These are phyloP conservation scores for Usnea hakonensis DNA, from an alignment of 495 filamentous ascomycete genomes.

Conservation along the genomic window DNA sequence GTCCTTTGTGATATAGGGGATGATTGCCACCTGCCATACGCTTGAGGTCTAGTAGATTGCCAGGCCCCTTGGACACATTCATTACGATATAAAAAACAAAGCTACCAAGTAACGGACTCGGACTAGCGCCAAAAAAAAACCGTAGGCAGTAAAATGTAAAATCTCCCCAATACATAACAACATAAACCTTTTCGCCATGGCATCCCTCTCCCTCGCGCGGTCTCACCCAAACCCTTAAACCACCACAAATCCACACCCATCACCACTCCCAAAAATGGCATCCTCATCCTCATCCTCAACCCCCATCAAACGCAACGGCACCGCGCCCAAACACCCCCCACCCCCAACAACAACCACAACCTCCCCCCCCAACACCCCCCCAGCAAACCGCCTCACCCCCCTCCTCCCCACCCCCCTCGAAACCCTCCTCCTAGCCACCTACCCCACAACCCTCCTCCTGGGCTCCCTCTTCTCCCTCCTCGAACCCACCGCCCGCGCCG, in stretches of 20 bases:
- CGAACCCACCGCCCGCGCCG: conserved; percentile 56
- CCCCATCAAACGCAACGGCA: conserved; percentile 10
- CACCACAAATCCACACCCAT: background rate
- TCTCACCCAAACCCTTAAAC: background rate
- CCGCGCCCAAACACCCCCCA: background rate
- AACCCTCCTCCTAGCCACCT: conserved; percentile 52
- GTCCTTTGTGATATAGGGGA: background rate
- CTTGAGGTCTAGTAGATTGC: background rate
- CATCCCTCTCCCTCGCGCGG: background rate
- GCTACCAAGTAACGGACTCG: background rate
- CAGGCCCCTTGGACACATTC: background rate
- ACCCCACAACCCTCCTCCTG: conserved; percentile 67
- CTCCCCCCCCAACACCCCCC: background rate
- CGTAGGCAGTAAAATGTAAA: background rate
- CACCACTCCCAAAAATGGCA: background rate
- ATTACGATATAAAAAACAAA: background rate
- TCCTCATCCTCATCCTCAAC: background rate
- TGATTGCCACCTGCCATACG: background rate
- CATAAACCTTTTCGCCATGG: background rate
- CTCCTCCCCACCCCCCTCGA: conserved; percentile 58
- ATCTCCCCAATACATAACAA: background rate
- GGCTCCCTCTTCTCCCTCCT: conserved; percentile 74
- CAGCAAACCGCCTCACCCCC: conserved; percentile 4
- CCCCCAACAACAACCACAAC: background rate
- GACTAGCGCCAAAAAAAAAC: background rate